Percentiles rank a stretch among this genome's conserved stretches.
Conservation (phyloP, 2,329 filamentous ascomycete genomes). For the Hymenoscyphus scutula region DNA sequence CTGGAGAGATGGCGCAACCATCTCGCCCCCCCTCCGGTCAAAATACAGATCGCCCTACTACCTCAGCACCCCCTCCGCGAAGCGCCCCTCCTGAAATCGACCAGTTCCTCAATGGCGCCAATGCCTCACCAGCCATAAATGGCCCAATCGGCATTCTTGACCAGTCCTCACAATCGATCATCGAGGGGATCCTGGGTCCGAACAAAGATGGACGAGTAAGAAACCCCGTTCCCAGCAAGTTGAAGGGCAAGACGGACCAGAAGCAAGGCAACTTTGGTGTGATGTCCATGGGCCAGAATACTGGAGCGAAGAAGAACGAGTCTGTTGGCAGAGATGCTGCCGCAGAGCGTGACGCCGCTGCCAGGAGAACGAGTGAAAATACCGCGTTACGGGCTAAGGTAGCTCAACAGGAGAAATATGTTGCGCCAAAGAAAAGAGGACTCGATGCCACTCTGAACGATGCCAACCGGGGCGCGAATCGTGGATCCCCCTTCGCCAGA, state of each 20-base stretch:
- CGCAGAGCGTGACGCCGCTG: conserved; percentile 54
- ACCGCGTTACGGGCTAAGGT: conserved; percentile 57
- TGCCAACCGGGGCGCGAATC: conserved; percentile 19
- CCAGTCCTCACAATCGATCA: conserved; percentile 38
- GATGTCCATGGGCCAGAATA: conserved; percentile 57
- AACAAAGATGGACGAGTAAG: conserved; percentile 50
- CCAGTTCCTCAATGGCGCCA: conserved; percentile 23
- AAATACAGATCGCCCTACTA: conserved; percentile 21
- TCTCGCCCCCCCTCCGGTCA: conserved; percentile 30
- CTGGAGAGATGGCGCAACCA: conserved; percentile 28
- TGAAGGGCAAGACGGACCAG: conserved; percentile 56
- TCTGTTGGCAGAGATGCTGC: conserved; percentile 40
- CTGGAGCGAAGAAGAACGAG: conserved; percentile 38
- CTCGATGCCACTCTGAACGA: conserved; percentile 29
- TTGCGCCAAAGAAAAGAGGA: conserved; percentile 42
- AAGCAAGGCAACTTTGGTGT: conserved; percentile 61
- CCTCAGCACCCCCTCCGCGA: conserved; percentile 23
- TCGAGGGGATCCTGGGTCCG: conserved; percentile 36
- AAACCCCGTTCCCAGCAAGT: conserved; percentile 60
- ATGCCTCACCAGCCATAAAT: conserved; percentile 38
- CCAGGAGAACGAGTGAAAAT: conserved; percentile 60
- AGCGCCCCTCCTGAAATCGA: conserved; percentile 22
- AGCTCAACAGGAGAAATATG: conserved; percentile 54
- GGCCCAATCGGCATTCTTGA: conserved; percentile 55
- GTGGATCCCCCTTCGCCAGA: conserved; percentile 30